Percentiles rank a stretch among this genome's conserved stretches.
Evolutionary conservation across 1,284 basidiomycete genomes (phyloP).

Genomic region (Trichosporon sp.): DNA sequence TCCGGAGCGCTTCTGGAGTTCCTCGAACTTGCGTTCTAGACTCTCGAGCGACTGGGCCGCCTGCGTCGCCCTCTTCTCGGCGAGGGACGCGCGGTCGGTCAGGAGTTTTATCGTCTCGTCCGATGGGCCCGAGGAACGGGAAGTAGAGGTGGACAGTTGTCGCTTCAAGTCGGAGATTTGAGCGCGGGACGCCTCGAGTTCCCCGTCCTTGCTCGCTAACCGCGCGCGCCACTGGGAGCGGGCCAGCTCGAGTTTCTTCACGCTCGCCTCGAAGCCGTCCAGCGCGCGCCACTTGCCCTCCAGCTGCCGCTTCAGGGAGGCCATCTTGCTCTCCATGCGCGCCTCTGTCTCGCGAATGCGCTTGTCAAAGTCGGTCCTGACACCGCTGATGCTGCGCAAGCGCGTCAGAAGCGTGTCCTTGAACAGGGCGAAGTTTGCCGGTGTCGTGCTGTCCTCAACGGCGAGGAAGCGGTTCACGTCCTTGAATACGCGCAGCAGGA

Average conservation of each 20-base stretch:
- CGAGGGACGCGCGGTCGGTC: conserved; percentile 70
- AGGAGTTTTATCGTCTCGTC: conserved; percentile 62
- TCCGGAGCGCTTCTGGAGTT: conserved; percentile 69
- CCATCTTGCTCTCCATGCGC: conserved; percentile 49
- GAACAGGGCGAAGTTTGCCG: conserved; percentile 86
- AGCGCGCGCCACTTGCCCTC: conserved; percentile 88
- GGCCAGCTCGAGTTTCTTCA: conserved; percentile 80
- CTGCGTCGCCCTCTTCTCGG: conserved; percentile 78
- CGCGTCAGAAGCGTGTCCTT: conserved; percentile 83
- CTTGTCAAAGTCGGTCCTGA: conserved; percentile 83
- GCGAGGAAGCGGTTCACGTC: conserved; percentile 93
- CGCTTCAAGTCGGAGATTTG: conserved; percentile 72
- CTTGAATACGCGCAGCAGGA: conserved; percentile 88
- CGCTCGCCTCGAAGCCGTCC: conserved; percentile 85
- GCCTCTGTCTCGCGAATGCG: conserved; percentile 78
- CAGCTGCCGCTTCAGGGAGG: conserved; percentile 80
- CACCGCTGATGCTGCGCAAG: conserved; percentile 77
- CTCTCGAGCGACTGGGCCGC: conserved; percentile 68
- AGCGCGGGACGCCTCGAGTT: conserved; percentile 80
- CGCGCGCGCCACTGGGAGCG: conserved; percentile 86
- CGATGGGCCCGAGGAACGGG: conserved; percentile 60
- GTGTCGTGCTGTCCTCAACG: conserved; percentile 61
- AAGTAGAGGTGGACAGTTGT: conserved; percentile 21
- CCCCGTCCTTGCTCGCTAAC: conserved; percentile 78
- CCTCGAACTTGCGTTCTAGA: conserved; percentile 70